Evolutionary conservation across 495 filamentous ascomycete genomes (phyloP).

Genomic region (Penicillium canariense): DNA sequence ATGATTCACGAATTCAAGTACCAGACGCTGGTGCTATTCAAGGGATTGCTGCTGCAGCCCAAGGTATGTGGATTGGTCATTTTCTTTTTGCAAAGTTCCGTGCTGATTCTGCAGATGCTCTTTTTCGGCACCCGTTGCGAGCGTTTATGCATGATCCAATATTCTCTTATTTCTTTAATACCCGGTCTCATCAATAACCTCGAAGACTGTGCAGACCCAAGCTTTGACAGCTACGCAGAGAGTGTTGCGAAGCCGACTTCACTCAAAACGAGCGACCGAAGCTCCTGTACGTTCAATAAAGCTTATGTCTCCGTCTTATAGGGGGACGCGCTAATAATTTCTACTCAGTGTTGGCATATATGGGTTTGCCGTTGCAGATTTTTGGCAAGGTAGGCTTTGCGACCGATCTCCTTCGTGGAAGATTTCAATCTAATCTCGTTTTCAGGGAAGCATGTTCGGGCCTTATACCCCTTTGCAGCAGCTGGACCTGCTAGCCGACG

Average conservation of each 20-base stretch:
- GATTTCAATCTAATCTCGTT: conserved; percentile 22
- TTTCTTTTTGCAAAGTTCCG: background rate
- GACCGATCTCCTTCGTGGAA: background rate
- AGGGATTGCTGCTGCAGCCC: conserved; percentile 87
- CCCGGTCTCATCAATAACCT: conserved; percentile 83
- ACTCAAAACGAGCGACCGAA: conserved; percentile 85
- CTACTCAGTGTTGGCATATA: conserved; percentile 71
- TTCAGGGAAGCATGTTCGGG: conserved; percentile 85
- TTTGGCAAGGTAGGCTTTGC: conserved; percentile 74
- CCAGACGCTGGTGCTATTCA: conserved; percentile 91
- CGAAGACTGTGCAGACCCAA: conserved; percentile 88
- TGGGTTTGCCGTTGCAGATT: conserved; percentile 91
- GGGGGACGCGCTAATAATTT: conserved; percentile 24
- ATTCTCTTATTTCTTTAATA: conserved; percentile 90
- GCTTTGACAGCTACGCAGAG: conserved; percentile 78
- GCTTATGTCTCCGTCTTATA: background rate
- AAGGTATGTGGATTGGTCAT: conserved; percentile 58
- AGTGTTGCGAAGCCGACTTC: conserved; percentile 75
- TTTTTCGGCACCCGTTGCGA: conserved; percentile 97
- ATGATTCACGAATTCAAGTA: conserved; percentile 90
- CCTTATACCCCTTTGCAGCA: conserved; percentile 97
- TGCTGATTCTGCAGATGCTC: conserved; percentile 70
- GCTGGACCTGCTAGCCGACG: conserved; percentile 88
- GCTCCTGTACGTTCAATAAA: conserved; percentile 55
- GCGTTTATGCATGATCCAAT: conserved; percentile 95